These are phyloP conservation scores for Pseudocercospora pini-densiflorae DNA, from an alignment of 2,329 filamentous ascomycete genomes.

Conservation along the genomic window DNA sequence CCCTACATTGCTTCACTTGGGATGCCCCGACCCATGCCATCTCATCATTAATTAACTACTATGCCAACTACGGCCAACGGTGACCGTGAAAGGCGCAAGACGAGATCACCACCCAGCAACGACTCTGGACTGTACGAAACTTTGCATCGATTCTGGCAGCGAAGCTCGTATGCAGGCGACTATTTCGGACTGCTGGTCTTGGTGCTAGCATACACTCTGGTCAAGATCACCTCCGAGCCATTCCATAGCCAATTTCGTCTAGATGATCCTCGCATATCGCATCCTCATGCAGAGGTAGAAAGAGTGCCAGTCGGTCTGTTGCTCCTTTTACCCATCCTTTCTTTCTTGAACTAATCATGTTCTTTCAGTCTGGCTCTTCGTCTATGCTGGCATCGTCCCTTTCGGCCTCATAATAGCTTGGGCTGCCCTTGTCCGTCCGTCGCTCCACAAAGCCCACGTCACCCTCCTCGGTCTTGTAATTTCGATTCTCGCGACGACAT, in stretches of 20 bases:
- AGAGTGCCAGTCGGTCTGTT: conserved; percentile 76
- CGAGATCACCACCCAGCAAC: conserved; percentile 14
- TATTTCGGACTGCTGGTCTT: conserved; percentile 79
- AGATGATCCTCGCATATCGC: conserved; percentile 81
- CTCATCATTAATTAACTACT: background rate
- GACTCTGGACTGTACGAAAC: conserved; percentile 26
- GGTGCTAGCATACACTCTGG: conserved; percentile 66
- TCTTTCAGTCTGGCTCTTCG: conserved; percentile 68
- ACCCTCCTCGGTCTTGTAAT: conserved; percentile 81
- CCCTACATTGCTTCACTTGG: background rate
- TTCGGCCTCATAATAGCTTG: conserved; percentile 68
- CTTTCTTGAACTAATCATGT: conserved; percentile 1
- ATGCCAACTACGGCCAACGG: conserved; percentile 1
- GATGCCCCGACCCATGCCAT: background rate
- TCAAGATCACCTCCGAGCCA: conserved; percentile 72
- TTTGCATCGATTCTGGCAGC: conserved; percentile 51
- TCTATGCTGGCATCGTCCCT: conserved; percentile 78
- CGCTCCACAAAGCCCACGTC: conserved; percentile 80
- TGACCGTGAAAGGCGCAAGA: conserved; percentile 13
- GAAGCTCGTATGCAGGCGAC: conserved; percentile 79
- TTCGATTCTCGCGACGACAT: conserved; percentile 71
- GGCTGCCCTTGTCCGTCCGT: conserved; percentile 65
- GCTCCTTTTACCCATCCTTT: background rate
- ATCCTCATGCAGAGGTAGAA: conserved; percentile 82
- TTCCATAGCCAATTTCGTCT: conserved; percentile 96